Conservation (phyloP, 2,329 filamentous ascomycete species). For the Colletotrichum orbiculare region DNA sequence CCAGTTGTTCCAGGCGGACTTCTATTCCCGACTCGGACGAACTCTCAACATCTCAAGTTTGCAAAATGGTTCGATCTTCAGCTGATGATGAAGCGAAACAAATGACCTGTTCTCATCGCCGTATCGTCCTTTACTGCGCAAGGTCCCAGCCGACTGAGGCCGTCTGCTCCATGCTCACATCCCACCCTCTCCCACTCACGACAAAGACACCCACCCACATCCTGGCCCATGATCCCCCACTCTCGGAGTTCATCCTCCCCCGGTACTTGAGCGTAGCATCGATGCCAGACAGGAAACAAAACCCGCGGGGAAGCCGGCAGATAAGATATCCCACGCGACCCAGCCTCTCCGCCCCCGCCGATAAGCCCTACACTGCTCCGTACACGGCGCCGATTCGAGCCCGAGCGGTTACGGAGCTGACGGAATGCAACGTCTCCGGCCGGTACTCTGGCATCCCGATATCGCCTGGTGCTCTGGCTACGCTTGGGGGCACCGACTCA, state of each 20-base stretch:
- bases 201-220: not conserved
- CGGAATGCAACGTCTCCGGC: no score
- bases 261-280: not conserved
- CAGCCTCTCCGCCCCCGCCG: not conserved
- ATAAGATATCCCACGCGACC: constrained; percentile 1
- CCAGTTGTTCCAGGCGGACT: no score
- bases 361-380: constrained; percentile 1
- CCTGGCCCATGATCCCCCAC: constrained; percentile 13
- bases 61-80: constrained; percentile 15
- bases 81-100: constrained; percentile 5
- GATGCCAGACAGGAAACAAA: not conserved
- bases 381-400: not conserved
- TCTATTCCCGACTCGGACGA: not conserved
- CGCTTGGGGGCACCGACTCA: no score
- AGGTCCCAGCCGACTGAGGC: not conserved
- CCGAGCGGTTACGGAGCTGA: constrained; percentile 1
- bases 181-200: constrained; percentile 9
- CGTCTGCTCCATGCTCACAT: not conserved
- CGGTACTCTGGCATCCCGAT: not conserved
- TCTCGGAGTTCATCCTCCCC: not conserved
- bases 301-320: constrained; percentile 15
- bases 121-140: not conserved
- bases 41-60: not conserved
- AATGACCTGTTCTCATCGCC: not conserved
- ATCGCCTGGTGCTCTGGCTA: no score